Conservation (phyloP, 805 yeast genomes). For the Saturnispora diversa region DNA sequence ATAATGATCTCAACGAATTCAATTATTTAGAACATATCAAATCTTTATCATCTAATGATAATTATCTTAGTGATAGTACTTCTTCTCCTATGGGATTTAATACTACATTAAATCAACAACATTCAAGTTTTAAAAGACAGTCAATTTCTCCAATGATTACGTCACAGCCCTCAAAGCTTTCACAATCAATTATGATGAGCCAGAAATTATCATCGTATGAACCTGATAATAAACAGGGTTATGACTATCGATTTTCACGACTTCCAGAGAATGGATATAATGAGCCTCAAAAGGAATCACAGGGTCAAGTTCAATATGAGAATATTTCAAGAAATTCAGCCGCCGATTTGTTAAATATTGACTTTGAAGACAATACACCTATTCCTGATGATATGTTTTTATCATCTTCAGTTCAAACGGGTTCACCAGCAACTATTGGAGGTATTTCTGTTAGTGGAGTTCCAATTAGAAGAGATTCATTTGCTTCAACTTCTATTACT, state of each 20-base stretch:
- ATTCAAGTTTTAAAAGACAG: constrained; percentile 19
- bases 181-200: constrained; percentile 21
- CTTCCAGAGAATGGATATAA: neutral
- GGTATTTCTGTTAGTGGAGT: constrained; percentile 10
- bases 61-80: constrained; percentile 9
- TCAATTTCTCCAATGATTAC: constrained; percentile 20
- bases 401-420: constrained; percentile 12
- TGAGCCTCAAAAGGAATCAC: too few species aligned
- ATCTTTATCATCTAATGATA: constrained; percentile 13
- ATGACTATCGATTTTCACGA: neutral
- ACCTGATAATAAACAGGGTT: too few species aligned
- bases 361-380: constrained; percentile 11
- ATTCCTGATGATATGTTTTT: constrained; percentile 14
- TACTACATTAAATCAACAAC: neutral
- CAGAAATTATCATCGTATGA: neutral
- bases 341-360: constrained; percentile 5
- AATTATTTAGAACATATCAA: constrained; percentile 16
- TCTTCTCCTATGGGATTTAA: neutral
- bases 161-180: constrained; percentile 24
- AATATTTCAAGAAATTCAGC: too few species aligned
- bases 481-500: constrained; percentile 8
- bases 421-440: constrained; percentile 11
- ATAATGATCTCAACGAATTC: constrained; percentile 8
- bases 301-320: too few species aligned
- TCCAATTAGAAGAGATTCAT: constrained; percentile 10